These are phyloP conservation scores for Pyropia yezoensis DNA, from an alignment of 23 red algal species.

Conservation along the genomic window DNA sequence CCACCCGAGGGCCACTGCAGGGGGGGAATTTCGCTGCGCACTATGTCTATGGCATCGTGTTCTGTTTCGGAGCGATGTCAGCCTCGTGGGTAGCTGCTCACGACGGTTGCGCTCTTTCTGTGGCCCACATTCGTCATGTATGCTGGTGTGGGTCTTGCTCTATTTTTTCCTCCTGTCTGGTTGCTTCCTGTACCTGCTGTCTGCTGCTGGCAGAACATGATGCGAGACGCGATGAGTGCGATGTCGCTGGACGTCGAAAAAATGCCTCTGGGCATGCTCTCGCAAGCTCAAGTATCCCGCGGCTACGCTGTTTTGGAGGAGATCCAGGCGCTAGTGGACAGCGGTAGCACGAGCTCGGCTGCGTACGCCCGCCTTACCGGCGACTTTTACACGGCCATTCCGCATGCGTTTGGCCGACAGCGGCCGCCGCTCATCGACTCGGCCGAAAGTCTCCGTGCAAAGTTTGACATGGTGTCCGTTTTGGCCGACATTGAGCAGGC, in stretches of 20 bases:
- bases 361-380: slow-evolving; percentile 22
- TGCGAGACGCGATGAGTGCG: slow-evolving; percentile 12
- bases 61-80: no score
- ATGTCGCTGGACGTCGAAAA: slow-evolving; percentile 39
- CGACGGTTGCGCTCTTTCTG: no score
- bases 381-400: slow-evolving; percentile 46
- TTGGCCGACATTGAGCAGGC: slow-evolving; percentile 38
- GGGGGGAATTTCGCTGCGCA: no score
- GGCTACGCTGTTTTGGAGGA: slow-evolving; percentile 40
- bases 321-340: slow-evolving; percentile 17
- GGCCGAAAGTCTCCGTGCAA: slow-evolving; percentile 10
- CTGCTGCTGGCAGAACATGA: slow-evolving; percentile 1
- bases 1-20: no score
- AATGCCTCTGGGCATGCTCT: slow-evolving; percentile 31
- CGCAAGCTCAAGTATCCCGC: slow-evolving; percentile 26
- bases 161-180: no score
- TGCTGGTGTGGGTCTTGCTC: no score
- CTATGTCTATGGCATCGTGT: no score
- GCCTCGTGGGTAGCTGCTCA: no score
- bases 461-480: slow-evolving; percentile 44
- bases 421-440: slow-evolving; percentile 39
- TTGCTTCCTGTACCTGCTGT: no score
- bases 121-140: no score
- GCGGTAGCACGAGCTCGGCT: neutral
- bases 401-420: slow-evolving; percentile 21